phyloP scores from a whole-genome alignment of 306 rosid genomes.

The Cyamopsis tetragonoloba region DNA sequence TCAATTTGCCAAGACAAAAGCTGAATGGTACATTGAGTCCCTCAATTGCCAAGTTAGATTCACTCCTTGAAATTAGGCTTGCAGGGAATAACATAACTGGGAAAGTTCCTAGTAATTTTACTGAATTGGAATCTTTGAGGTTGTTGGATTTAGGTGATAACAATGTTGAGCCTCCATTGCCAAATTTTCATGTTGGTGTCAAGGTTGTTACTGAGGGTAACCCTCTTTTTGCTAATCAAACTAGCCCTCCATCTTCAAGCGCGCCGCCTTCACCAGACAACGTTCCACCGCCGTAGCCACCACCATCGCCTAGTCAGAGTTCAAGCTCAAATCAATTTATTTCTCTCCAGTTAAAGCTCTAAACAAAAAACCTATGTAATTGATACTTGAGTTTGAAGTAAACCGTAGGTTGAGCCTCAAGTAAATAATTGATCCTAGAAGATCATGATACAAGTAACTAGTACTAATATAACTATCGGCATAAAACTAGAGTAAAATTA shows the following conservation, averaged over 20 bases:
- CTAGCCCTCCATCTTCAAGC: conserved; percentile 37
- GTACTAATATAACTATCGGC: too few relatives aligned
- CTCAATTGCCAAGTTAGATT: conserved; percentile 52
- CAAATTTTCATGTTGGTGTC: conserved; percentile 45
- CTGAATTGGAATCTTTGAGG: conserved; percentile 47
- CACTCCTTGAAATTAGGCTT: conserved; percentile 48
- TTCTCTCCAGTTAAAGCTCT: conserved; percentile 21
- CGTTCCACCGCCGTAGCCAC: conserved; percentile 4
- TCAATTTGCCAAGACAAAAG: conserved; percentile 51
- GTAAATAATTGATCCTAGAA: too few relatives aligned
- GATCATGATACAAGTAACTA: too few relatives aligned
- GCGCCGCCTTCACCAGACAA: conserved; percentile 27
- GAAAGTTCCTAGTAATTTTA: conserved; percentile 44
- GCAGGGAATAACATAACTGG: conserved; percentile 48
- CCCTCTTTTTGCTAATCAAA: conserved; percentile 43
- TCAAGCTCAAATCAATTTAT: conserved; percentile 24
- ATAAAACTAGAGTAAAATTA: too few relatives aligned
- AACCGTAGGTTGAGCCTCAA: too few relatives aligned
- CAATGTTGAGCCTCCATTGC: conserved; percentile 66
- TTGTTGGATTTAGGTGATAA: conserved; percentile 60
- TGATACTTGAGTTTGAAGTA: too few relatives aligned
- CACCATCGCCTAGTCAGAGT: conserved; percentile 14
- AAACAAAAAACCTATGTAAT: too few relatives aligned
- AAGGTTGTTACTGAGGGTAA: conserved; percentile 47
- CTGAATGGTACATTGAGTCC: conserved; percentile 68